These are phyloP conservation scores for Microdochium nivale DNA, from an alignment of 2,329 filamentous ascomycete genomes.

Conservation along the genomic window DNA sequence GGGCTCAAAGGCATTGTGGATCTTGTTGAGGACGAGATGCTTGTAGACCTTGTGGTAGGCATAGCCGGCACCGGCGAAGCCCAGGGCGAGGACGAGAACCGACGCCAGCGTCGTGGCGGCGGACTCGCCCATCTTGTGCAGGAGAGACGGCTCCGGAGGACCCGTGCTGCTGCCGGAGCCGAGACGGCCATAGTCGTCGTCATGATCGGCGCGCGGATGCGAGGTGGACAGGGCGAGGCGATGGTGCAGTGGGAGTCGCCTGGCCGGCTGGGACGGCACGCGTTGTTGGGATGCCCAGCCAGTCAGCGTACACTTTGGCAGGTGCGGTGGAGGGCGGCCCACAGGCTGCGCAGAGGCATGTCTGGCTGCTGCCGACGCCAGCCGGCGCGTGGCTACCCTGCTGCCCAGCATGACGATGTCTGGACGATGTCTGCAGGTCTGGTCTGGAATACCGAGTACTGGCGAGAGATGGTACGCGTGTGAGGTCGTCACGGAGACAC, in stretches of 20 bases:
- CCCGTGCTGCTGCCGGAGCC: neutral
- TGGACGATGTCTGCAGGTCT: no score
- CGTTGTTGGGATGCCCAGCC: neutral
- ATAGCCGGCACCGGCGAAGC: slow-evolving; percentile 61
- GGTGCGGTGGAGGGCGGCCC: neutral
- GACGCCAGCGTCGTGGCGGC: slow-evolving; percentile 70
- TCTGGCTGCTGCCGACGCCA: neutral
- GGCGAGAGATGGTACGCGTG: neutral
- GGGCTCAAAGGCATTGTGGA: slow-evolving; percentile 82
- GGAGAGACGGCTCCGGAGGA: slow-evolving; percentile 17
- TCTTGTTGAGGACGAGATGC: slow-evolving; percentile 81
- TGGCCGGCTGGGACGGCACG: neutral
- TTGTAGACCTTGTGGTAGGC: slow-evolving; percentile 83
- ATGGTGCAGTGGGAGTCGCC: neutral
- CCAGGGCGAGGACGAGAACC: slow-evolving; percentile 60
- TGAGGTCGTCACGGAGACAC: neutral
- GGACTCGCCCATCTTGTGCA: slow-evolving; percentile 61
- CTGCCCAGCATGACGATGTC: neutral
- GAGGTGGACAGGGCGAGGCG: neutral
- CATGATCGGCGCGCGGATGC: no score
- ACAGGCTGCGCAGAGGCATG: neutral
- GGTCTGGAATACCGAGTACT: neutral
- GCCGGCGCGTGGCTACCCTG: neutral
- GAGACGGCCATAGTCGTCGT: neutral
- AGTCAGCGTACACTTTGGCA: neutral